Percentiles rank a stretch among this genome's conserved stretches.
Evolutionary conservation across 2,329 filamentous ascomycete species (phyloP).

Genomic region (Diplodia mutila): DNA sequence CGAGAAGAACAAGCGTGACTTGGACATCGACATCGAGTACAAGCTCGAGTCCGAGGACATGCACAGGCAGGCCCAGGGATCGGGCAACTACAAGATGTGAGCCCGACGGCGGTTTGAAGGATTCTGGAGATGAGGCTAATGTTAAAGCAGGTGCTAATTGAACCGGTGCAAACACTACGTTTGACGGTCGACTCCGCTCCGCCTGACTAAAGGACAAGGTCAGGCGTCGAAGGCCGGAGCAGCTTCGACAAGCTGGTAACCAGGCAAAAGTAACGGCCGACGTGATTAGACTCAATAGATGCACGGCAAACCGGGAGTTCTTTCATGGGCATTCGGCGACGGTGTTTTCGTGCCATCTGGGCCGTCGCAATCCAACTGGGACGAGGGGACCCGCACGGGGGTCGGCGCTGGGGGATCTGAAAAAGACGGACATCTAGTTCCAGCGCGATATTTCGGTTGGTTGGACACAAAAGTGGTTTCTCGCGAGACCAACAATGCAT

Average conservation of each 20-base stretch:
- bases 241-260: slow-evolving; percentile 17
- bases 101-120: background rate
- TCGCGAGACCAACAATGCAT: slow-evolving; percentile 17
- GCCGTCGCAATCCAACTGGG: slow-evolving; percentile 7
- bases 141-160: slow-evolving; percentile 14
- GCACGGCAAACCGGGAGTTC: slow-evolving; percentile 25
- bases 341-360: slow-evolving; percentile 25
- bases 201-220: slow-evolving; percentile 1
- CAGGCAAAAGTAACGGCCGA: slow-evolving; percentile 8
- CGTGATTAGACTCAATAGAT: slow-evolving; percentile 23
- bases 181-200: slow-evolving; percentile 16
- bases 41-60: slow-evolving; percentile 75
- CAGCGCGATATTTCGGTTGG: slow-evolving; percentile 23
- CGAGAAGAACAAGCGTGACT: slow-evolving; percentile 88
- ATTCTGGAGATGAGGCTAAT: background rate
- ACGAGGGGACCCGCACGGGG: slow-evolving; percentile 8
- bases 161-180: background rate
- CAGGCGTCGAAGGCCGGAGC: slow-evolving; percentile 7
- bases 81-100: slow-evolving; percentile 76
- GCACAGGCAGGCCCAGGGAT: slow-evolving; percentile 69
- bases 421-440: slow-evolving; percentile 9
- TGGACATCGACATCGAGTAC: slow-evolving; percentile 89
- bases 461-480: slow-evolving; percentile 17
- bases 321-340: slow-evolving; percentile 22
- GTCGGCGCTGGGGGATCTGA: slow-evolving; percentile 17